A percentile compares a stretch with the other conserved stretches of the same genome.
These are phyloP conservation scores for Eucalyptus polybractea DNA, from an alignment of 345 rosid species.

Conservation along the genomic window DNA sequence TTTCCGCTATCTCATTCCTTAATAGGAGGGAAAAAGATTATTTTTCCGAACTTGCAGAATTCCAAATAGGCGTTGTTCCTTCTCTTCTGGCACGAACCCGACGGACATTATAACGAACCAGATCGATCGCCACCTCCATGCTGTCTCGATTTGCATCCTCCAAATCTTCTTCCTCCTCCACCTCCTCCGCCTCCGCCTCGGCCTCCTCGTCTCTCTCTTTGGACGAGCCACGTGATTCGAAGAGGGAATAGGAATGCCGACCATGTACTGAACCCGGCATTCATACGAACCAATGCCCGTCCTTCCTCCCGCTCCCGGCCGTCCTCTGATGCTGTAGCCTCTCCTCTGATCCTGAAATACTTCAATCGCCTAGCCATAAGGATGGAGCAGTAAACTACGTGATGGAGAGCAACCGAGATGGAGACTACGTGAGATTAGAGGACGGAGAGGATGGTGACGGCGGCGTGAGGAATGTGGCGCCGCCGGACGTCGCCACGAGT, in stretches of 20 bases:
- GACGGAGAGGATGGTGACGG: background rate
- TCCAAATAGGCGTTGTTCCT: background rate
- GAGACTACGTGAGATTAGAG: background rate
- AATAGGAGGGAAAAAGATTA: background rate
- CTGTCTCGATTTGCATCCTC: background rate
- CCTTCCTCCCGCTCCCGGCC: background rate
- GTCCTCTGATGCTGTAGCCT: background rate
- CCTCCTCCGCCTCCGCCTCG: background rate
- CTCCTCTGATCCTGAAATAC: background rate
- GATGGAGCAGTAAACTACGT: background rate
- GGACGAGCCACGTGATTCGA: background rate
- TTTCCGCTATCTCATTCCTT: background rate
- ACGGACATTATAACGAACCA: background rate
- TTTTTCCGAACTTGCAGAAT: background rate
- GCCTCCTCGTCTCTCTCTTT: background rate
- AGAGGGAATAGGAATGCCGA: background rate
- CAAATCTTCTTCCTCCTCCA: background rate
- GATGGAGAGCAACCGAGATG: background rate
- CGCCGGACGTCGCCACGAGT: background rate
- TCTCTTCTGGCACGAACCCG: background rate
- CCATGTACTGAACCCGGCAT: background rate
- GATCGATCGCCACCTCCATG: background rate
- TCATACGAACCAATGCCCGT: background rate
- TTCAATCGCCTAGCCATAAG: background rate
- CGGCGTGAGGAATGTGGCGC: background rate